Base-by-base conservation (phyloP, 495 filamentous ascomycete species). In the Penicillium nucicola region DNA sequence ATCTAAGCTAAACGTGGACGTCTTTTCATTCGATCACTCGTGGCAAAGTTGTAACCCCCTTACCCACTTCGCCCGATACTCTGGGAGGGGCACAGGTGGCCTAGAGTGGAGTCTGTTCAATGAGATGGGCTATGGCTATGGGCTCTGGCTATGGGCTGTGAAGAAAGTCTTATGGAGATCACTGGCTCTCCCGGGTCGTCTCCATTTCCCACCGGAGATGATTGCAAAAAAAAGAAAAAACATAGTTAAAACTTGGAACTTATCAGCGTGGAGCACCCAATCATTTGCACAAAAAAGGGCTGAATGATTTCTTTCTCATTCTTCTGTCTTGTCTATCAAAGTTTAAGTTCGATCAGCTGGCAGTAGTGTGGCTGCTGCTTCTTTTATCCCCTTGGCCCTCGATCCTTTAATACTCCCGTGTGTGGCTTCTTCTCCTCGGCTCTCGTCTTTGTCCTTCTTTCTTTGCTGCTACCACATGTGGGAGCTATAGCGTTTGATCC, bases 321-420 rank as follows among this genome's bases (percentile, higher is more conserved):
- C 12, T 36, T 17, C 18, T 33, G 9, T 35, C 20, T 23, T 37
- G 22, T 37, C 37, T 56, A 55, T 55, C 33, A 43, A 38, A 48
- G 46, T 47, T 61, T 59, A 45, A 59, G 58, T 62, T 64, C 47
- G 36, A 33, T 38, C 33, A 41, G 36, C 28, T 35, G 13, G 47
- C 28, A 32, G 50, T 39, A 23, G 36, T 25, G 20, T 47, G 36
- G 43, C 6, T 31, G 18, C 25, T 33, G 30, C 13, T 37, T 38
- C 34, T 37, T 48, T 53, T 53, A 12, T 19, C 13, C n/a, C 31
- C 32, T 7, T 36, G 46, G 42, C 17, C 13, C 25, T 14, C 33
- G 42, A 15, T 5, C 12, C 18, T 42, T 36, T 32, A 30, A 19
- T 36, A 33, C 4, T 50, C n/a, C 13, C n/a, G 13, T 12, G 19